Conservation (phyloP, 2,329 filamentous ascomycete genomes). For the Fusarium redolens region DNA sequence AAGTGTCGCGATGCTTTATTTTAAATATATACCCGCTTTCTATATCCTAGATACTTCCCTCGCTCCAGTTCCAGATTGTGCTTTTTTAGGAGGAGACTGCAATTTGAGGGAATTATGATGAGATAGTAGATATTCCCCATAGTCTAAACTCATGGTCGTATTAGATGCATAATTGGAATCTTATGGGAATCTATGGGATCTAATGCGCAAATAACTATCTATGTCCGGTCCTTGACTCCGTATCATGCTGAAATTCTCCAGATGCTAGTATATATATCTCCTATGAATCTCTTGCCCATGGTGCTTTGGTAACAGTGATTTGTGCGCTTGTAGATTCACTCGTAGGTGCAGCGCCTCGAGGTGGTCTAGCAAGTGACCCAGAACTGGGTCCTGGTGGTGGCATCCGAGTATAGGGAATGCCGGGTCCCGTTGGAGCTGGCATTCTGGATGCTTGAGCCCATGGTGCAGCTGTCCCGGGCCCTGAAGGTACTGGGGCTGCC, state of each 20-base stretch:
- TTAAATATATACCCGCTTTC: slow-evolving; percentile 49
- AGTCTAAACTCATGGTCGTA: background rate
- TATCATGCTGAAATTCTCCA: background rate
- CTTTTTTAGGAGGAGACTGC: background rate
- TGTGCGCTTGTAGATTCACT: slow-evolving; percentile 53
- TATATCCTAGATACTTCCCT: background rate
- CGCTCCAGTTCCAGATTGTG: background rate
- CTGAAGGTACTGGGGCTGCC: slow-evolving; percentile 32
- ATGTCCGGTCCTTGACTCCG: slow-evolving; percentile 6
- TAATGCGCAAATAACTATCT: slow-evolving; percentile 34
- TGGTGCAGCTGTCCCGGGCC: slow-evolving; percentile 55
- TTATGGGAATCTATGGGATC: background rate
- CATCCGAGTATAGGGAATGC: slow-evolving; percentile 55
- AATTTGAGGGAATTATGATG: background rate
- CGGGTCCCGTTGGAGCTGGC: slow-evolving; percentile 49
- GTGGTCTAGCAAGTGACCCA: slow-evolving; percentile 41
- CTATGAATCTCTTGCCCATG: slow-evolving; percentile 55
- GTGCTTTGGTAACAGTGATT: slow-evolving; percentile 58
- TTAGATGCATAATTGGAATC: background rate
- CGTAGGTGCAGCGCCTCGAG: slow-evolving; percentile 30
- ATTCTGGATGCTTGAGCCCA: slow-evolving; percentile 58
- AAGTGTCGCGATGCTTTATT: slow-evolving; percentile 43
- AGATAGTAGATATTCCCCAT: background rate
- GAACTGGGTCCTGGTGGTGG: slow-evolving; percentile 47
- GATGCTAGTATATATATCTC: background rate